Evolutionary conservation across 305 asterid species (phyloP).

Genomic region (Petunia hybrid): DNA sequence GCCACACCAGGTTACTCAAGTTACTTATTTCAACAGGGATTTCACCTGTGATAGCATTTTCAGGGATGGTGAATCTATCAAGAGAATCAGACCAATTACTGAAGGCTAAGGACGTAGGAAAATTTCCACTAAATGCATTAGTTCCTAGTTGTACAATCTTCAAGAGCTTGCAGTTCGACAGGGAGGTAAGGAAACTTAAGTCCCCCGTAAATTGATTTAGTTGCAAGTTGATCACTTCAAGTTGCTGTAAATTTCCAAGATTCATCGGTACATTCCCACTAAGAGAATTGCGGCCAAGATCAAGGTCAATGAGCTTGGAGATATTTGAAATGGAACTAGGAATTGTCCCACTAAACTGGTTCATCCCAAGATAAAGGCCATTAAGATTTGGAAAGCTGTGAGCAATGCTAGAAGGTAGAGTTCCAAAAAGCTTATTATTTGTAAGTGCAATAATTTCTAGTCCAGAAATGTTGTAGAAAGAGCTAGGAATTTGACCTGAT

Average conservation of each 20-base stretch:
- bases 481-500: constrained; percentile 1
- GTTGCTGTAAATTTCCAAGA: no score
- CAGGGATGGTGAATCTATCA: not conserved
- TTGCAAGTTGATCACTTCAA: not conserved
- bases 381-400: not conserved
- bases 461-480: not conserved
- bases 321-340: constrained; percentile 32
- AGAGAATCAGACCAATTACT: constrained; percentile 9
- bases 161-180: constrained; percentile 6
- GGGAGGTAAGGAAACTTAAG: not conserved
- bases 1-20: constrained; percentile 7
- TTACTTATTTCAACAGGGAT: constrained; percentile 28
- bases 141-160: not conserved
- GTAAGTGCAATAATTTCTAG: not conserved
- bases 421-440: not conserved
- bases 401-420: not conserved
- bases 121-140: constrained; percentile 20
- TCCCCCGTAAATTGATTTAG: not conserved
- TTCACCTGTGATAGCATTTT: not conserved
- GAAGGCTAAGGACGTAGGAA: constrained; percentile 23
- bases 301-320: not conserved
- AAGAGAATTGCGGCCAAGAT: constrained; percentile 28
- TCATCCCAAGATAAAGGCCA: not conserved
- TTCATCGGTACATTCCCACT: no score
- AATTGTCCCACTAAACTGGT: not conserved